Conservation (phyloP, 495 filamentous ascomycete species). For the Hypomontagnella monticulosa region DNA sequence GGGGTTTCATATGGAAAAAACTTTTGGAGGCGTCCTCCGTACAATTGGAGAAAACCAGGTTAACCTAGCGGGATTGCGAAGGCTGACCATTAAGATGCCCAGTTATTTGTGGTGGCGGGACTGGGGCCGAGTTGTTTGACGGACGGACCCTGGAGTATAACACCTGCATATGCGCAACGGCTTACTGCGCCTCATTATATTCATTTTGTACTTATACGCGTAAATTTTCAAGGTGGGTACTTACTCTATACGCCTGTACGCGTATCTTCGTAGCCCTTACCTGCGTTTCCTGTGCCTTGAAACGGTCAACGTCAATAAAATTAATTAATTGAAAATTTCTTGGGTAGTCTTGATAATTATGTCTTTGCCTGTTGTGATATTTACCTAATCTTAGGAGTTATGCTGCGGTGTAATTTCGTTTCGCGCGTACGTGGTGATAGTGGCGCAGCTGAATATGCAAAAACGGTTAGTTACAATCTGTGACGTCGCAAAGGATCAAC, state of each 20-base stretch:
- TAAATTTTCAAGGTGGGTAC: constrained; percentile 27
- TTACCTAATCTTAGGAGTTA: no score
- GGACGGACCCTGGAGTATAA: constrained; percentile 14
- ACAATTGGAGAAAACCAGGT: no score
- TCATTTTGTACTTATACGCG: constrained; percentile 17
- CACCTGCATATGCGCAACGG: neutral
- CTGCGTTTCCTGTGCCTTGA: neutral
- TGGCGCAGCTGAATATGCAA: constrained; percentile 5
- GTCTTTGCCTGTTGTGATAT: neutral
- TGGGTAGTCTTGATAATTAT: neutral
- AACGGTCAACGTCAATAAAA: neutral
- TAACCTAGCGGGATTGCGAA: neutral
- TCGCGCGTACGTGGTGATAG: neutral
- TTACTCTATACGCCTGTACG: constrained; percentile 3
- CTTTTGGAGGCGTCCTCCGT: no score
- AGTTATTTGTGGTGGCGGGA: constrained; percentile 43
- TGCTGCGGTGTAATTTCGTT: no score
- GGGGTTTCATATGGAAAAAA: no score
- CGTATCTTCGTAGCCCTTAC: constrained; percentile 13
- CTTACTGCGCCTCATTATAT: constrained; percentile 29
- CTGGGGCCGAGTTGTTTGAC: constrained; percentile 9
- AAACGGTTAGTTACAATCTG: neutral
- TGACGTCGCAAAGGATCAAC: constrained; percentile 18
- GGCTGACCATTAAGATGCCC: constrained; percentile 27
- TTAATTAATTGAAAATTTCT: constrained; percentile 7